phyloP scores from a whole-genome alignment of 2,329 filamentous ascomycete genomes.

The Camillea tinctor region DNA sequence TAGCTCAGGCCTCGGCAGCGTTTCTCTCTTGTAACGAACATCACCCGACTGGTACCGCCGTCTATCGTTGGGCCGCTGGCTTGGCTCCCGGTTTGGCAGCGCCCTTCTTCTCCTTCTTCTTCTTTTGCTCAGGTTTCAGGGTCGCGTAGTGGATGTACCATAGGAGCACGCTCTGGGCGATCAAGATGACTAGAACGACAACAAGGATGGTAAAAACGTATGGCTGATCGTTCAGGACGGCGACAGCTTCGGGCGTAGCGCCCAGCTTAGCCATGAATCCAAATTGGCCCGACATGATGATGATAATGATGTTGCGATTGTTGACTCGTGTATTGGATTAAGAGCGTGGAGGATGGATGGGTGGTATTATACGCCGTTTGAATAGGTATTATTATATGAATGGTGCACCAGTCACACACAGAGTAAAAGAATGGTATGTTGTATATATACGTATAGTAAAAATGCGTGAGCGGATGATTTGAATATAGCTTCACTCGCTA shows the following conservation, averaged over 20 bases:
- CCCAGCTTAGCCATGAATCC: slow-evolving; percentile 57
- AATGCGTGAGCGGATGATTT: slow-evolving; percentile 3
- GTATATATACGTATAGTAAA: background rate
- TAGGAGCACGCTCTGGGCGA: slow-evolving; percentile 45
- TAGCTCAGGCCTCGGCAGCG: background rate
- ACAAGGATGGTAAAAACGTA: slow-evolving; percentile 57
- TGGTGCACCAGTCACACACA: slow-evolving; percentile 27
- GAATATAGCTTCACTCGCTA: slow-evolving; percentile 21
- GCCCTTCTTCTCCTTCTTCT: slow-evolving; percentile 46
- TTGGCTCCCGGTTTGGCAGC: slow-evolving; percentile 31
- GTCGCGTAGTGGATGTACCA: slow-evolving; percentile 62
- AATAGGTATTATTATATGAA: slow-evolving; percentile 9
- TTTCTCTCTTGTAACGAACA: background rate
- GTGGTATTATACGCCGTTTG: slow-evolving; percentile 5
- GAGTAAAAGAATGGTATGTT: slow-evolving; percentile 14
- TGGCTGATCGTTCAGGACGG: slow-evolving; percentile 60
- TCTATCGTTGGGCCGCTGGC: slow-evolving; percentile 28
- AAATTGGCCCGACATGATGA: slow-evolving; percentile 49
- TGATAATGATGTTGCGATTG: slow-evolving; percentile 3
- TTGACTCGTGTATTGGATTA: background rate
- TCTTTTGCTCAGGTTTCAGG: slow-evolving; percentile 59
- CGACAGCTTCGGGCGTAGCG: slow-evolving; percentile 57
- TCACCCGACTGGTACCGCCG: background rate
- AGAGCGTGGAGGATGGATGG: slow-evolving; percentile 6
- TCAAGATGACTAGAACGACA: slow-evolving; percentile 50